Evolutionary conservation across 1,284 basidiomycete genomes (phyloP).

Genomic region (Neolentinus lepideus): DNA sequence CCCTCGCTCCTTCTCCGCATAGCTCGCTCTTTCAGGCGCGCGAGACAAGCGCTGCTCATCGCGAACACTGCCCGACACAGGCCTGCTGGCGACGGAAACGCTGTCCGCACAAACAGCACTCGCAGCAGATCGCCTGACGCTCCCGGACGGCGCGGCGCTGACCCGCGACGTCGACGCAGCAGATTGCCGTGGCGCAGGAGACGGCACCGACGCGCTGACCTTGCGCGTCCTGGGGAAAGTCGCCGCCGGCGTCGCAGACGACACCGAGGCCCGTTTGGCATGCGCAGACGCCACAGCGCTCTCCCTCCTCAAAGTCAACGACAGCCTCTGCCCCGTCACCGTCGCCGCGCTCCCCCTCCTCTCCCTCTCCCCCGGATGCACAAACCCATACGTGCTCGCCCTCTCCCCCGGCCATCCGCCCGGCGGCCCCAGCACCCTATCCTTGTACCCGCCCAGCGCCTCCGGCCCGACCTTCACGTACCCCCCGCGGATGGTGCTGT

Average conservation of each 20-base stretch:
- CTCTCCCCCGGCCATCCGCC: neutral
- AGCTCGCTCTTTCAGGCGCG: neutral
- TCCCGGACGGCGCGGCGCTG: neutral
- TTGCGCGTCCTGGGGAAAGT: no score
- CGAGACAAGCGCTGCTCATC: neutral
- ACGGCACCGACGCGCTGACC: no score
- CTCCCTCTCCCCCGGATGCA: constrained; percentile 12
- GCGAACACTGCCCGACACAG: no score
- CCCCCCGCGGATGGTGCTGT: constrained; percentile 13
- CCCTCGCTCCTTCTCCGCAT: neutral
- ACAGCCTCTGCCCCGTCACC: constrained; percentile 2
- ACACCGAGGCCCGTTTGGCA: neutral
- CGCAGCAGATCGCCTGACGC: neutral
- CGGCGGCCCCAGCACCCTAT: neutral
- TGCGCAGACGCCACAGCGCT: neutral
- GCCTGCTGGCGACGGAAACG: neutral
- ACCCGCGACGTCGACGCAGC: no score
- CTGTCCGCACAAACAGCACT: neutral
- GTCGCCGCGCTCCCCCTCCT: constrained; percentile 5
- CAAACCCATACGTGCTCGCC: neutral
- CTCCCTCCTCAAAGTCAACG: neutral
- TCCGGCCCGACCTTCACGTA: neutral
- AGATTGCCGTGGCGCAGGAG: no score
- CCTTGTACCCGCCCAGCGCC: neutral
- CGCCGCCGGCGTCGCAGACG: no score